Percentiles rank a stretch among this genome's conserved stretches.
Conservation (phyloP, 306 rosid species). For the Parietaria judaica region DNA sequence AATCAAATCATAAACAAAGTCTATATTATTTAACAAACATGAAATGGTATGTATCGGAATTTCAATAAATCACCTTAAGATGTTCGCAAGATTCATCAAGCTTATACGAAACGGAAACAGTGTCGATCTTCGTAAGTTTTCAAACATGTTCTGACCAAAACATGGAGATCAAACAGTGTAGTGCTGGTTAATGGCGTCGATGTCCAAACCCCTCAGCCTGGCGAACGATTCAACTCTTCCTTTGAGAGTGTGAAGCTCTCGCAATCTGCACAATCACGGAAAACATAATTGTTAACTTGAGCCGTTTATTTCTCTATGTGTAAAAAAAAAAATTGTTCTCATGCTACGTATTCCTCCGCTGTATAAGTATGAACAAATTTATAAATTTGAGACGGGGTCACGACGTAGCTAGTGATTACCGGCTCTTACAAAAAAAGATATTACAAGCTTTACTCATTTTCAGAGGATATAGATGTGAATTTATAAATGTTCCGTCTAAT, state of each 20-base stretch:
- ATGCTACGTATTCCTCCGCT: no score
- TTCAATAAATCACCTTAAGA: not conserved
- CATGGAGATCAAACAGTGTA: slow-evolving; percentile 38
- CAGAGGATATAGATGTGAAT: no score
- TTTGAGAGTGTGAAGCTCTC: slow-evolving; percentile 78
- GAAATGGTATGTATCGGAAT: not conserved
- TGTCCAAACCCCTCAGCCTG: slow-evolving; percentile 53
- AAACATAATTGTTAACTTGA: no score
- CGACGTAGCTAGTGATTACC: no score
- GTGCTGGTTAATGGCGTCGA: slow-evolving; percentile 62
- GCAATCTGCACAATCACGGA: slow-evolving; percentile 36
- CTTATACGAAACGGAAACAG: not conserved
- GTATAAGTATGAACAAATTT: no score
- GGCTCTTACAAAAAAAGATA: no score
- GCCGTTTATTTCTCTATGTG: no score
- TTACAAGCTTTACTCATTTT: no score
- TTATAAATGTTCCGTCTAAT: no score
- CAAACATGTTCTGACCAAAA: not conserved
- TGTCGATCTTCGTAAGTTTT: not conserved
- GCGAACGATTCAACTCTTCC: slow-evolving; percentile 65
- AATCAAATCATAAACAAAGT: not conserved
- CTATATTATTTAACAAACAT: not conserved
- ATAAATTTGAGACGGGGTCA: no score
- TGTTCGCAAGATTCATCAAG: slow-evolving; percentile 4
- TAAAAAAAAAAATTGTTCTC: no score